These are phyloP conservation scores for Beauveria bassiana DNA, from an alignment of 2,329 filamentous ascomycete genomes.

Conservation along the genomic window DNA sequence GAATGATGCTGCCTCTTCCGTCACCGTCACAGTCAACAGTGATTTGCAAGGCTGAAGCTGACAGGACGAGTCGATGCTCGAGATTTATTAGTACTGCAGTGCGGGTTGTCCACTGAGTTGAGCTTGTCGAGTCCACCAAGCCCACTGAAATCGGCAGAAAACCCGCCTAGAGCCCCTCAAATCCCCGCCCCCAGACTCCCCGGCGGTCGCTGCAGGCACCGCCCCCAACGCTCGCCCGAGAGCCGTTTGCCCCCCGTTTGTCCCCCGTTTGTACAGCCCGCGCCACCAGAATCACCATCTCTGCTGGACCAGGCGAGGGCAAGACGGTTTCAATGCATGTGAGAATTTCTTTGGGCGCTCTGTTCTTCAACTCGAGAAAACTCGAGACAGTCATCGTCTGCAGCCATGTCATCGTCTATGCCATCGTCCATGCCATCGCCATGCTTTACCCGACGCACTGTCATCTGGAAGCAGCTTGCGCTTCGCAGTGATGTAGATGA, in stretches of 20 bases:
- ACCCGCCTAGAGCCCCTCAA: not conserved
- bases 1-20: not conserved
- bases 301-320: not conserved
- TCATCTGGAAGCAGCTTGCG: slow-evolving; percentile 27
- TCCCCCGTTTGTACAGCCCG: not conserved
- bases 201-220: not conserved
- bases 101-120: not conserved
- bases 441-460: slow-evolving; percentile 27
- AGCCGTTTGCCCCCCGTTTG: not conserved
- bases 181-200: slow-evolving; percentile 4
- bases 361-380: not conserved
- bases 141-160: not conserved
- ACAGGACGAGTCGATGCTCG: not conserved
- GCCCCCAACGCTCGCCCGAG: not conserved
- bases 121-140: not conserved
- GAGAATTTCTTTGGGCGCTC: not conserved
- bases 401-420: slow-evolving; percentile 19
- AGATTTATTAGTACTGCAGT: not conserved
- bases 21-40: not conserved
- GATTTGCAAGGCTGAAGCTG: slow-evolving; percentile 10
- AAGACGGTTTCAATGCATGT: not conserved
- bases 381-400: too few species aligned
- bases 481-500: slow-evolving; percentile 33
- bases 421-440: slow-evolving; percentile 29
- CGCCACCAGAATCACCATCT: not conserved